Conservation (phyloP, 352 stramenopile genomes). For the Globisporangium middletonii region DNA sequence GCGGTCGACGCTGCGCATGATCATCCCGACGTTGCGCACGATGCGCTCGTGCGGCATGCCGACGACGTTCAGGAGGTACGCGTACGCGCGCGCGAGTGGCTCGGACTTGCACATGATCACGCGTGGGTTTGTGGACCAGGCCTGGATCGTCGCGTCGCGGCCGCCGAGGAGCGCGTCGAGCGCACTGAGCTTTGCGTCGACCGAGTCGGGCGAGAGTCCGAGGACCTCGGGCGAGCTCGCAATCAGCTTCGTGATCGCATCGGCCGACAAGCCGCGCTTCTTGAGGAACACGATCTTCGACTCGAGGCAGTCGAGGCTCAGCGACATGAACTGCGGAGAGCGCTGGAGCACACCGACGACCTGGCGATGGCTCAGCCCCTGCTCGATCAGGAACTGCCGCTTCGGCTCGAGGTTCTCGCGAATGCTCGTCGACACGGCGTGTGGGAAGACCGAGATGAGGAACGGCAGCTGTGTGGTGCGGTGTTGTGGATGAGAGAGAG, state of each 20-base stretch:
- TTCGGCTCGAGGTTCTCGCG: slow-evolving; percentile 39
- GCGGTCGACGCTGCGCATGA: slow-evolving; percentile 37
- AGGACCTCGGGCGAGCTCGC: slow-evolving; percentile 35
- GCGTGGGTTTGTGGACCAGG: slow-evolving; percentile 24
- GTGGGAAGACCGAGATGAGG: slow-evolving; percentile 44
- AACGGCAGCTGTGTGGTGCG: slow-evolving; percentile 37
- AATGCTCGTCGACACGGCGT: slow-evolving; percentile 25
- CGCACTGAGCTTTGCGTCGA: slow-evolving; percentile 34
- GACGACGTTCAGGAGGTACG: slow-evolving; percentile 27
- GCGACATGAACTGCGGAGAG: slow-evolving; percentile 33
- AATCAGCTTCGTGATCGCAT: slow-evolving; percentile 28
- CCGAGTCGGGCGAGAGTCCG: slow-evolving; percentile 21
- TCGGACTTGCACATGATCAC: slow-evolving; percentile 51
- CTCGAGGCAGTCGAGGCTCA: slow-evolving; percentile 27
- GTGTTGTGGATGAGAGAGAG: background rate
- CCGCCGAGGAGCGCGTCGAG: slow-evolving; percentile 40
- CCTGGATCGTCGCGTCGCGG: slow-evolving; percentile 7
- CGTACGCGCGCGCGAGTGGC: slow-evolving; percentile 29
- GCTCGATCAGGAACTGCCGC: slow-evolving; percentile 22
- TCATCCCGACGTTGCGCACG: slow-evolving; percentile 17
- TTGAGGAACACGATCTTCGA: slow-evolving; percentile 25
- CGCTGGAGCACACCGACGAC: slow-evolving; percentile 35
- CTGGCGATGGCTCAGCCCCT: slow-evolving; percentile 28
- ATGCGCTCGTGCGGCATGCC: slow-evolving; percentile 29
- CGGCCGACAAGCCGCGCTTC: slow-evolving; percentile 22